A percentile compares a stretch with the other conserved stretches of the same genome.
These are phyloP conservation scores for Verticillium isaacii DNA, from an alignment of 2,329 filamentous ascomycete species.

Conservation along the genomic window DNA sequence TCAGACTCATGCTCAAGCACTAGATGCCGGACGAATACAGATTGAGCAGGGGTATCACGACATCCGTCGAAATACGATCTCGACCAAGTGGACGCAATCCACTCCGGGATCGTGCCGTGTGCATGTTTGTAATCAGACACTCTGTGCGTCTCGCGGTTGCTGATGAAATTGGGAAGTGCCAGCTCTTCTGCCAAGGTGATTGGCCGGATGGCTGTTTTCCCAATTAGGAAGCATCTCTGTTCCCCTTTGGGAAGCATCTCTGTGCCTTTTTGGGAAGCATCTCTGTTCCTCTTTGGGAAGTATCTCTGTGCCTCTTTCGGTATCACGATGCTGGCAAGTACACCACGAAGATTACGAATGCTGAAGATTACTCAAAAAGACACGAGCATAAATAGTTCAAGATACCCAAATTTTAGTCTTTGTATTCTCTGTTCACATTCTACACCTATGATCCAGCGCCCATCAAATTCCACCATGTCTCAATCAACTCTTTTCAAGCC, in stretches of 20 bases:
- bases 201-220: not conserved
- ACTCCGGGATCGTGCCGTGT: too few species aligned
- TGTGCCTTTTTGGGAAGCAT: not conserved
- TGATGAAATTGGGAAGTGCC: too few species aligned
- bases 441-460: not conserved
- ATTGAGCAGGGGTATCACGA: too few species aligned
- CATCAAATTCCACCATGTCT: not conserved
- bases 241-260: not conserved
- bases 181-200: not conserved
- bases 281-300: not conserved
- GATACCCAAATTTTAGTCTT: not conserved
- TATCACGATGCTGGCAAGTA: not conserved
- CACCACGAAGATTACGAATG: not conserved
- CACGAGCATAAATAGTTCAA: not conserved
- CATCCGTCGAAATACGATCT: too few species aligned
- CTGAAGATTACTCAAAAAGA: not conserved
- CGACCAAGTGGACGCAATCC: too few species aligned
- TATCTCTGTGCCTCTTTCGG: not conserved
- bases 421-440: too few species aligned
- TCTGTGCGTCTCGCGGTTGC: too few species aligned
- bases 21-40: too few species aligned
- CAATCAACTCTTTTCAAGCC: conserved; percentile 13
- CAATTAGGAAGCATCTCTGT: not conserved
- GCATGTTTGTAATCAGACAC: too few species aligned
- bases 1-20: too few species aligned